Conservation (phyloP, 495 filamentous ascomycete genomes). For the Xylaria acuta region DNA sequence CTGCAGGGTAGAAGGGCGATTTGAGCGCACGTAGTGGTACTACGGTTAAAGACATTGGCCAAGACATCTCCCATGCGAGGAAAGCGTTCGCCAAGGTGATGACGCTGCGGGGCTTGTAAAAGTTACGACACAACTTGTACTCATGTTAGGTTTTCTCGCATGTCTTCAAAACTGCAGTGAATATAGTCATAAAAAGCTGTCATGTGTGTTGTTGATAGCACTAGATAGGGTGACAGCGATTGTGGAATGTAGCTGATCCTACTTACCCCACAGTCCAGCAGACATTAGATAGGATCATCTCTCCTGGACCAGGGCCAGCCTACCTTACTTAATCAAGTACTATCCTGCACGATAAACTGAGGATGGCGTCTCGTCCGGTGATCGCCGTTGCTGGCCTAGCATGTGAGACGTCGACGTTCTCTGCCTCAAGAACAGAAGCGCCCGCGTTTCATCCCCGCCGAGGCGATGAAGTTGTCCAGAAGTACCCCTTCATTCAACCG, state of each 20-base stretch:
- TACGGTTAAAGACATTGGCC: not conserved
- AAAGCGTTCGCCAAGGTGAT: not conserved
- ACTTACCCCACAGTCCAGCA: conserved; percentile 1
- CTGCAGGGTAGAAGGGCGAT: not conserved
- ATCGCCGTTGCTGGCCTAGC: conserved; percentile 63
- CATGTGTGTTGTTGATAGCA: not conserved
- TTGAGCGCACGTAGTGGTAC: not conserved
- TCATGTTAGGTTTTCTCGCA: not conserved
- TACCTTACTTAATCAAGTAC: not conserved
- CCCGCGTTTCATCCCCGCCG: conserved; percentile 60
- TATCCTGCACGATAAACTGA: not conserved
- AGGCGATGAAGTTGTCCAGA: conserved; percentile 52
- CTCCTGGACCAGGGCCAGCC: not conserved
- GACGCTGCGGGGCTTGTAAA: not conserved
- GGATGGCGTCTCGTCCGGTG: conserved; percentile 46
- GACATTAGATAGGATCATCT: not conserved
- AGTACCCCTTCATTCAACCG: conserved; percentile 54
- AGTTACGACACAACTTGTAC: not conserved
- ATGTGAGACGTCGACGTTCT: conserved; percentile 63
- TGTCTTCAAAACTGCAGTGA: not conserved
- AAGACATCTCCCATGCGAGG: not conserved
- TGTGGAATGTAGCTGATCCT: not conserved
- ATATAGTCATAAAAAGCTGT: not conserved
- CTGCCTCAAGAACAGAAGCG: conserved; percentile 57
- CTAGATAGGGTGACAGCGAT: not conserved